Base-by-base conservation (phyloP, 176 grass and related monocot species). In the Oropetium thomaeum region DNA sequence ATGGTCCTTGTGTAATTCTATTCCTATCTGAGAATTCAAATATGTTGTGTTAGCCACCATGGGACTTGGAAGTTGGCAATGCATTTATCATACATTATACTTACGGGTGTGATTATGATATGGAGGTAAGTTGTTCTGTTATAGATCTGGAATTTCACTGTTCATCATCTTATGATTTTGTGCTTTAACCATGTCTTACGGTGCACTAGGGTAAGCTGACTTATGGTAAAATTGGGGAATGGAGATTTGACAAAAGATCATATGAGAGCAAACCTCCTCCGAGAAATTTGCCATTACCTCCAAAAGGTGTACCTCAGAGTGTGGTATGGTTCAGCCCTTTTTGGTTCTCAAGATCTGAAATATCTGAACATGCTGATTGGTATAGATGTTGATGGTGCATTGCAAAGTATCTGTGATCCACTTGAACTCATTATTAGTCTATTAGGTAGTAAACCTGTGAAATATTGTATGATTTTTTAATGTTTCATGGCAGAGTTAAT, bases 71-170 rank as follows among this genome's bases (percentile, higher is more conserved):
- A 76, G 39, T 98, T 77, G 91, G 88, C 71, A 51, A 92, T 67
- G 88, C 85, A 67, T 98, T 87, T 83, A 97, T 97, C 54, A 98
- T 98, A 79, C 95, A 98, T 71, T 98, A 92, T 82, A 98, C 95
- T 26, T 98, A 98, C 62, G 95, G 91, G 68, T 98, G 95, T 67
- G 91, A 98, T 74, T 98, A 84, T 87, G 78, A 88, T 58, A 86
- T 84, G 86, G 79, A 89, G 86, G 95, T 97, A 97, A 45, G 19
- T 20, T 7, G 22, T 80, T 74, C 60, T 65, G 32, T 42, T 57
- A 58, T 42, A 53, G 52, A 54, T 64, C 4, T 39, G 34, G 42
- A 82, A 35, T 72, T 61, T 79, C 28, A 31, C 43, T 13, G 45
- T 67, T 58, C 23, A 4, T 31, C 8, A 4, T 31, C 8, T 28